Evolutionary conservation across 176 grass and related monocot species (phyloP), one percentile per base, ranked within the genome.

Genomic region (Oryza meridionalis): DNA sequence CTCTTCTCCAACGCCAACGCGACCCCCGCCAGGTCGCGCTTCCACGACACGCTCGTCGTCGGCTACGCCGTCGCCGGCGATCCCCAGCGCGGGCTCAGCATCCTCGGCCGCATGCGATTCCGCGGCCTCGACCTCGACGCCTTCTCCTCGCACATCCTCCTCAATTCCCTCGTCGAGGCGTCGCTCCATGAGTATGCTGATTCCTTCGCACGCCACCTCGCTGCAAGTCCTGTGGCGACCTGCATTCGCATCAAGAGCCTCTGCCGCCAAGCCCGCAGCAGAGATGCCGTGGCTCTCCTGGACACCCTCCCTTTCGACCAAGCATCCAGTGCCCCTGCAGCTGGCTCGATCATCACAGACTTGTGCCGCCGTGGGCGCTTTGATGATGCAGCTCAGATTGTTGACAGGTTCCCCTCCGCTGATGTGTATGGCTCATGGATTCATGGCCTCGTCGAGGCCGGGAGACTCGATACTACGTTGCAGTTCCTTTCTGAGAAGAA

Each of bases 131-230:
- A 90, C 84, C 87, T 93, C 26, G 65, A 98, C 51, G 61, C 65
- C 25, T 91, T 94, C 87, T 88, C 96, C 13, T 92, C 87, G 2
- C 87, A 88, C 73, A 80, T 98, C 66, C 90, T 98, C 65, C 82
- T 98, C 80, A 98, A 95, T 80, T 92, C 96, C 29, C 93, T 98
- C 45, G 96, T 94, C 14, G 93, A 95, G 11, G 90, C 91, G 13
- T 98, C 96, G 62, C 67, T 90, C 65, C 92, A 92, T 76, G 91
- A 94, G 66, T 91, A 90, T 7, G 93, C 89, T 5, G 91, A 95
- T n/a, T 92, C 91, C 43, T 72, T 95, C 59, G 69, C 89, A 64
- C 81, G 80, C 80, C 85, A 79, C 31, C 87, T 89, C 27, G 21
- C 38, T 37, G 19, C 61, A 27, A 84, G 73, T 37, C 89, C 89